A percentile compares a stretch with the other conserved stretches of the same genome.
Conservation (phyloP, 306 rosid species). For the Boehmeria nivea region DNA sequence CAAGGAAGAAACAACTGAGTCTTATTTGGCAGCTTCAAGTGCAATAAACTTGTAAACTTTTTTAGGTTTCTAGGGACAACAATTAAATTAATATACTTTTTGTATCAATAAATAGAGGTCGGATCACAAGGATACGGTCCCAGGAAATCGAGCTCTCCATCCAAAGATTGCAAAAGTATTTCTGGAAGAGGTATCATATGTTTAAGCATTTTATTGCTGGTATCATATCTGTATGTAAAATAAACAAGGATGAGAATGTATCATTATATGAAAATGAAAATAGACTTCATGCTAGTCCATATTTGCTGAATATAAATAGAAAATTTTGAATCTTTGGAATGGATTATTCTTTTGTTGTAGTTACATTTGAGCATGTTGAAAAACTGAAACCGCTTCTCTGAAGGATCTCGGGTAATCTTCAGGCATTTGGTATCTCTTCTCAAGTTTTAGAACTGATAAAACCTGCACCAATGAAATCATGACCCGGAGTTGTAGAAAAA, state of each 20-base stretch:
- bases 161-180: slow-evolving; percentile 43
- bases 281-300: no score
- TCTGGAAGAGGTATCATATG: slow-evolving; percentile 66
- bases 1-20: slow-evolving; percentile 31
- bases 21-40: no score
- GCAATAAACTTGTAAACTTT: no score
- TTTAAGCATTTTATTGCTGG: slow-evolving; percentile 50
- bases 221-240: slow-evolving; percentile 58
- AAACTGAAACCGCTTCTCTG: slow-evolving; percentile 72
- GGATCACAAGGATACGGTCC: slow-evolving; percentile 80
- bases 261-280: background rate
- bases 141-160: slow-evolving; percentile 62
- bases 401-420: slow-evolving; percentile 71
- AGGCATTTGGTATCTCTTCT: slow-evolving; percentile 64
- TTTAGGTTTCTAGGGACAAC: no score
- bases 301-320: background rate
- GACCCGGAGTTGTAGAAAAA: no score
- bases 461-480: slow-evolving; percentile 55
- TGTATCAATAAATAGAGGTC: no score
- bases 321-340: background rate
- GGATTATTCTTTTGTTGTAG: background rate
- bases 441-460: slow-evolving; percentile 67
- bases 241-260: slow-evolving; percentile 20
- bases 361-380: slow-evolving; percentile 84
- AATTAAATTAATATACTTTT: no score